Conservation (phyloP, 805 yeast species). For the Yarrowia porcina region DNA sequence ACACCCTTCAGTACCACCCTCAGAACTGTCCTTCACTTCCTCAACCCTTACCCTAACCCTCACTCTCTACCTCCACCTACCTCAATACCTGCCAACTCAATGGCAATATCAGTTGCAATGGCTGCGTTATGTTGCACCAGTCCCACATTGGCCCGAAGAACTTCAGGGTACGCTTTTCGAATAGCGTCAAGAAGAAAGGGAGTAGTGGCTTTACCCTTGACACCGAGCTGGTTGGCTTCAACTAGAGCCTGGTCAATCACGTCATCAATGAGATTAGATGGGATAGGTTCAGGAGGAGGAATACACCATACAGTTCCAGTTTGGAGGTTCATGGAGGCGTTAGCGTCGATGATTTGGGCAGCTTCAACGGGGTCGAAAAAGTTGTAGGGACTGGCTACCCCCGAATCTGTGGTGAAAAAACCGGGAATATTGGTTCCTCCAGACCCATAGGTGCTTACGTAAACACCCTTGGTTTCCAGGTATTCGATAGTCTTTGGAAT, state of each 20-base stretch:
- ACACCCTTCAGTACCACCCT: no score
- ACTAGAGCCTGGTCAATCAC: constrained; percentile 58
- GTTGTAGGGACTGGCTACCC: constrained; percentile 64
- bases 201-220: constrained; percentile 71
- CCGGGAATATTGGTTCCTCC: constrained; percentile 66
- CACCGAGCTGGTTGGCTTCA: constrained; percentile 52
- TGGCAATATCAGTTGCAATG: constrained; percentile 66
- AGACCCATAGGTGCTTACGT: constrained; percentile 66
- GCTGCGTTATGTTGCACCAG: constrained; percentile 76
- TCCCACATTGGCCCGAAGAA: constrained; percentile 64
- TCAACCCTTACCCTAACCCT: no score
- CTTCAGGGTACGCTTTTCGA: constrained; percentile 42
- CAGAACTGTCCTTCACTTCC: no score
- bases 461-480: constrained; percentile 87
- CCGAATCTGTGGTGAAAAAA: constrained; percentile 74
- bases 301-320: constrained; percentile 78
- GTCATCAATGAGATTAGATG: constrained; percentile 50
- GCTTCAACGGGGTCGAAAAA: constrained; percentile 55
- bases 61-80: no score
- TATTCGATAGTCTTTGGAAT: constrained; percentile 78
- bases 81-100: constrained; percentile 45
- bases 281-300: constrained; percentile 69
- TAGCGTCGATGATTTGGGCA: constrained; percentile 54
- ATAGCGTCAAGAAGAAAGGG: constrained; percentile 70
- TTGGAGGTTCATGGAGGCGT: constrained; percentile 48